phyloP scores from a whole-genome alignment of 345 rosid genomes.

The Pugionium dolabratum region DNA sequence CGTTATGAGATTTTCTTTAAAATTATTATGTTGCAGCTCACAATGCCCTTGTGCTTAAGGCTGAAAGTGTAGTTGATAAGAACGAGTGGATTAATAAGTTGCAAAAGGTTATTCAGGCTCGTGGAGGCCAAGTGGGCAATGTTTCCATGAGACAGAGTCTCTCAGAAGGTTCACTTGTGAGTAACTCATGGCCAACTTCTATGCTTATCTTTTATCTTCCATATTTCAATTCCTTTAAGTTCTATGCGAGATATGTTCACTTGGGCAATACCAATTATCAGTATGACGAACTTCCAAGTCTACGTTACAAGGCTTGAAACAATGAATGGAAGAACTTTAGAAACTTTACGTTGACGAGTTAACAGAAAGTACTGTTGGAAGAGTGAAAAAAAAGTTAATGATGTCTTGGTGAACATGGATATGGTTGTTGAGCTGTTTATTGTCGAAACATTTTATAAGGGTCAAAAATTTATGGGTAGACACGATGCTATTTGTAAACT shows the following conservation, averaged over 20 bases:
- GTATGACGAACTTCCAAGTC: too few species aligned
- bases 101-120: conserved; percentile 63
- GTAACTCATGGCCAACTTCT: conserved; percentile 34
- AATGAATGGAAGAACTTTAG: too few species aligned
- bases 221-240: neutral
- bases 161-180: conserved; percentile 95
- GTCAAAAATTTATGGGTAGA: neutral
- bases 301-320: too few species aligned
- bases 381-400: too few species aligned
- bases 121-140: conserved; percentile 62
- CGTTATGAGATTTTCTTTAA: conserved; percentile 17
- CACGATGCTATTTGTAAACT: neutral
- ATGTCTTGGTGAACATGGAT: conserved; percentile 12
- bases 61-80: conserved; percentile 84
- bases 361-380: too few species aligned
- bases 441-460: neutral
- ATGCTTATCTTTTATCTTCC: neutral
- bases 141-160: conserved; percentile 75
- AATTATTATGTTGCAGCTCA: conserved; percentile 58
- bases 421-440: neutral
- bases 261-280: too few species aligned
- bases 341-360: too few species aligned
- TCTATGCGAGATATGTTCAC: too few species aligned
- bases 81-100: conserved; percentile 83
- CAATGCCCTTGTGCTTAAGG: conserved; percentile 77